Evolutionary conservation across 495 filamentous ascomycete genomes (phyloP), one percentile per base, ranked within the genome.

Genomic region (Hypomontagnella submonticulosa): DNA sequence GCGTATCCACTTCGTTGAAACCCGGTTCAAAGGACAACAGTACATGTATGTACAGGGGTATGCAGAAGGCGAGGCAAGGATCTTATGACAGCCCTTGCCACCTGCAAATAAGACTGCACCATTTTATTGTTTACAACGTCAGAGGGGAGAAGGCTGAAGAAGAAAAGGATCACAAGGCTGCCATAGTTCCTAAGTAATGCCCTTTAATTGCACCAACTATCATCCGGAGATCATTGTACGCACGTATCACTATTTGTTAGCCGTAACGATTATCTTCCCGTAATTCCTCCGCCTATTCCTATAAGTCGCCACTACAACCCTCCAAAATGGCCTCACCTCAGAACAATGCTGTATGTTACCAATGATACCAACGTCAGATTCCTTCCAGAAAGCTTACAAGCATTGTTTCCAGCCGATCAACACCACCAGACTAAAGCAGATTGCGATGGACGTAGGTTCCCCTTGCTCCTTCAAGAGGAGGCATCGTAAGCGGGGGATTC

Each of bases 341-440:
- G 40, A 70, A 34, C 54, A 75, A 73, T 63, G 56, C 73, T 49
- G 73, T 75, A 73, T 41, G 73, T 59, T 23, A 47, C 20, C 20
- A 53, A 32, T 5, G 11, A 3, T 30, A 18, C 15, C 10, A 34
- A 32, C 33, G 2, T 15, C 33, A 12, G 2, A 38, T 5, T 36
- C 19, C 3, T 16, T 47, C 33, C 6, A 30, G 23, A 41, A 69
- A 51, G 33, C 66, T 69, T 52, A 69, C 51, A 56, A 18, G 30
- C 53, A 36, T 52, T n/a, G 27, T 57, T 1, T 40, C 55, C 55
- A 96, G 91, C 93, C 92, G 37, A 82, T 97, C 47, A 84, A 91
- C 36, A 80, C 86, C 52, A 85, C 85, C 60, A 86, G 93, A 65
- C 85, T 97, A 54, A 87, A 86, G 76, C 89, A 94, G 76, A 93